Base-by-base conservation (phyloP, 257 asterid species). In the Solanum gracilifrons region DNA sequence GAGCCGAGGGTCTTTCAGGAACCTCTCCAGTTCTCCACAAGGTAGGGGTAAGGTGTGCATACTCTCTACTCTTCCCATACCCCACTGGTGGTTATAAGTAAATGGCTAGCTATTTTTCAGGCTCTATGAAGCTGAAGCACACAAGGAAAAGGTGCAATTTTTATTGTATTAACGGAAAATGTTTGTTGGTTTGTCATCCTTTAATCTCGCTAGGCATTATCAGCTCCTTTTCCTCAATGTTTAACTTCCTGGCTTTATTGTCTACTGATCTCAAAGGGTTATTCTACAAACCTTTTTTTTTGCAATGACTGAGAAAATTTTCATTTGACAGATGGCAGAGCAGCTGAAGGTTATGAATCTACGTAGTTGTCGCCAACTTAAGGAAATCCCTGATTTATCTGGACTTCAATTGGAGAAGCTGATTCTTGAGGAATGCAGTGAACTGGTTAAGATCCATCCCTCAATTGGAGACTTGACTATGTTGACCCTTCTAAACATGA, bases 281-380 rank as follows among this genome's bases (percentile, higher is more conserved):
- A 77, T 39, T 77, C 35, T 77, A 0, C 62, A 39, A 77, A 7
- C 62, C 39, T 9, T n/a, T 18, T 76, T 31, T 39, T 80, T 29
- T 9, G 39, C 85, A 46, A 80, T 46, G 39, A 80, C 85, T 43
- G 64, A 41, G 8, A 29, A 80, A 80, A 80, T 80, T 29, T 80
- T 46, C 41, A 46, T 80, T 29, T 64, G 41, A 9, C 13, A 90
- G 92, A 87, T 88, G 87, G 12, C 89, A 64, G 82, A 62, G 86
- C 88, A 88, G 82, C 85, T 90, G 88, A 68, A 62, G 55, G 91
- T 90, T 48, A 15, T 90, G 87, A 87, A 90, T 87, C 89, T 88
- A 64, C 31, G 9, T 35, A 82, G 88, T 0, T 88, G 91, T 58
- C 71, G 33, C 71, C 48, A 77, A 60, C 86, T 90, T 32, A 87